phyloP scores from a whole-genome alignment of 768 basidiomycete genomes.

The Phanerochaete sordida region DNA sequence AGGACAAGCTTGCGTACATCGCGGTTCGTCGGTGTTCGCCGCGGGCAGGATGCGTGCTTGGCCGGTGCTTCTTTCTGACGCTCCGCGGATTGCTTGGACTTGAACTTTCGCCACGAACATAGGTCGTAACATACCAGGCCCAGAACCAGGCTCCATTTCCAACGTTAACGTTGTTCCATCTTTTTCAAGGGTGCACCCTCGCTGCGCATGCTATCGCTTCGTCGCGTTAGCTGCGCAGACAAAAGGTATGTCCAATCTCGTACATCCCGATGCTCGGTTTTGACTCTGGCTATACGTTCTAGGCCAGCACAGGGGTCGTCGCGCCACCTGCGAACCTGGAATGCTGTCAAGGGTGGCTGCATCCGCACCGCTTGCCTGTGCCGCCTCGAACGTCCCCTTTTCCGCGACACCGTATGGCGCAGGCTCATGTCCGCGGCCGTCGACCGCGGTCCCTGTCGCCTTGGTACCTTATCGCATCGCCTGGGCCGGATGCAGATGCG shows the following conservation, averaged over 20 bases:
- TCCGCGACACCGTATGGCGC: no score
- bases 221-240: not conserved
- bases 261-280: not conserved
- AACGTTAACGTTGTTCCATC: not conserved
- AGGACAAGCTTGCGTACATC: not conserved
- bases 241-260: not conserved
- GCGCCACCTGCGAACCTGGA: no score
- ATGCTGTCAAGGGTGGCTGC: no score
- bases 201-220: not conserved
- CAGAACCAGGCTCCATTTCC: not conserved
- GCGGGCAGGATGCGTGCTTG: not conserved
- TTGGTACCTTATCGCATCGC: not conserved
- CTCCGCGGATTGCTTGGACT: not conserved
- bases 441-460: not conserved
- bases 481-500: not conserved
- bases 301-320: not conserved
- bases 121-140: no score
- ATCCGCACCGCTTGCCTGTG: no score
- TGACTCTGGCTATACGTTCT: not conserved
- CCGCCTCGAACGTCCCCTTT: no score
- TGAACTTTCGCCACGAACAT: not conserved
- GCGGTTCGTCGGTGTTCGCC: not conserved
- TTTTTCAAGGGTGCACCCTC: not conserved
- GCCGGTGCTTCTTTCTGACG: not conserved
- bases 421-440: not conserved